phyloP scores from a whole-genome alignment of 345 rosid genomes.

The Turritis glabra region DNA sequence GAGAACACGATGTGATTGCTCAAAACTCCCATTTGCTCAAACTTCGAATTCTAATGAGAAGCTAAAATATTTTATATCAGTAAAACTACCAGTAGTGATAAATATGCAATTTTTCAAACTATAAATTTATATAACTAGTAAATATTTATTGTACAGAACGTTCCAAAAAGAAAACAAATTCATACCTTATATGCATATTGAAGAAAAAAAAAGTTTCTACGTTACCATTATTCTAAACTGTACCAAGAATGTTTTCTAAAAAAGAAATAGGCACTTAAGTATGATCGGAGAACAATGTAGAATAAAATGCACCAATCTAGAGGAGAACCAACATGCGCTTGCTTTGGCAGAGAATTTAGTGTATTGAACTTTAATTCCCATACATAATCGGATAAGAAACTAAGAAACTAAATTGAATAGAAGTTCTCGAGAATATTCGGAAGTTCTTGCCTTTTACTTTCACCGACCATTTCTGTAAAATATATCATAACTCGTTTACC shows the following conservation, averaged over 20 bases:
- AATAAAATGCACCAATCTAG: conserved; percentile 29
- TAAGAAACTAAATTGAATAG: not conserved
- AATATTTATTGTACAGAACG: too few species aligned
- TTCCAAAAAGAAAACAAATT: not conserved
- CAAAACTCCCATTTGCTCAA: not conserved
- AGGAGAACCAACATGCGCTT: conserved; percentile 37
- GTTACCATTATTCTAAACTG: not conserved
- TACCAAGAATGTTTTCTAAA: not conserved
- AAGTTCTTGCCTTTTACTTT: conserved; percentile 19
- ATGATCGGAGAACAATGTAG: not conserved
- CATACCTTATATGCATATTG: not conserved
- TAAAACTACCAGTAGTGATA: not conserved
- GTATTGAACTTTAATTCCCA: not conserved
- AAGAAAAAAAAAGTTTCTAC: not conserved
- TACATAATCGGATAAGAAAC: not conserved
- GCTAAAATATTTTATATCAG: not conserved
- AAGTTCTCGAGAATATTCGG: conserved; percentile 30
- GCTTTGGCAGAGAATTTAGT: conserved; percentile 10
- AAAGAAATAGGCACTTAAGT: not conserved
- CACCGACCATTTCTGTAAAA: conserved; percentile 29
- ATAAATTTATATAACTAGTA: not conserved
- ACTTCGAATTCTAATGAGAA: not conserved
- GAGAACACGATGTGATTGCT: not conserved
- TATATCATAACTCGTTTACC: conserved; percentile 27
- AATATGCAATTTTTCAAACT: not conserved